Evolutionary conservation across 2,329 filamentous ascomycete species (phyloP).

Genomic region (Dothistroma septosporum): DNA sequence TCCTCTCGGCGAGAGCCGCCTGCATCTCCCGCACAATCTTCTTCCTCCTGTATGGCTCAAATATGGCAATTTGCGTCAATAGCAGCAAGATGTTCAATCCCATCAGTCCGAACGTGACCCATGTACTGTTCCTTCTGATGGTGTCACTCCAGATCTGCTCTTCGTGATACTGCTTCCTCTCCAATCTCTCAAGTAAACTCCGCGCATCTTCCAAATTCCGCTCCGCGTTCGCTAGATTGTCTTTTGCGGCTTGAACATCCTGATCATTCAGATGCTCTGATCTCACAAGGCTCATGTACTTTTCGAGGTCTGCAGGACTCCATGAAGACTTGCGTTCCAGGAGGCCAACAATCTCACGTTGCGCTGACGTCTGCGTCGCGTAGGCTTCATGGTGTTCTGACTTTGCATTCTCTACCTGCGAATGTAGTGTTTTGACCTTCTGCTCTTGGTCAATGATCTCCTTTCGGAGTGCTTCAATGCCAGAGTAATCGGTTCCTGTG

Average conservation of each 20-base stretch:
- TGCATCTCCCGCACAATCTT: slow-evolving; percentile 75
- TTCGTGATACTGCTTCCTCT: slow-evolving; percentile 90
- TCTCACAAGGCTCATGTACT: slow-evolving; percentile 88
- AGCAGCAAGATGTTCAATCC: slow-evolving; percentile 90
- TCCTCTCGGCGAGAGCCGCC: slow-evolving; percentile 66
- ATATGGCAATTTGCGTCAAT: slow-evolving; percentile 64
- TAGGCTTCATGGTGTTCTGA: slow-evolving; percentile 78
- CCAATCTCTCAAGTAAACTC: slow-evolving; percentile 71
- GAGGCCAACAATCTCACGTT: slow-evolving; percentile 91
- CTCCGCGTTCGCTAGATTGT: slow-evolving; percentile 70
- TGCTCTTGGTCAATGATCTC: slow-evolving; percentile 67
- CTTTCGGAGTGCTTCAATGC: slow-evolving; percentile 79
- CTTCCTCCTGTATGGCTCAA: slow-evolving; percentile 81
- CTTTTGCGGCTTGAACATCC: slow-evolving; percentile 67
- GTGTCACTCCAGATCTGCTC: slow-evolving; percentile 99
- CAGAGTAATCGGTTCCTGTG: slow-evolving; percentile 79
- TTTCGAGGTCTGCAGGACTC: slow-evolving; percentile 80
- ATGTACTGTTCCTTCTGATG: slow-evolving; percentile 91
- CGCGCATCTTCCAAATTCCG: slow-evolving; percentile 72
- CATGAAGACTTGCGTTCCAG: slow-evolving; percentile 92
- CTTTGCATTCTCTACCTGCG: slow-evolving; percentile 66
- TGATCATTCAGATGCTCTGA: slow-evolving; percentile 92
- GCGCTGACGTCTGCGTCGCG: slow-evolving; percentile 75
- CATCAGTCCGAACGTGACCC: slow-evolving; percentile 98
- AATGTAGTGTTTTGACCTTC: slow-evolving; percentile 56